Evolutionary conservation across 2,329 filamentous ascomycete genomes (phyloP).

Genomic region (Calycina marina): DNA sequence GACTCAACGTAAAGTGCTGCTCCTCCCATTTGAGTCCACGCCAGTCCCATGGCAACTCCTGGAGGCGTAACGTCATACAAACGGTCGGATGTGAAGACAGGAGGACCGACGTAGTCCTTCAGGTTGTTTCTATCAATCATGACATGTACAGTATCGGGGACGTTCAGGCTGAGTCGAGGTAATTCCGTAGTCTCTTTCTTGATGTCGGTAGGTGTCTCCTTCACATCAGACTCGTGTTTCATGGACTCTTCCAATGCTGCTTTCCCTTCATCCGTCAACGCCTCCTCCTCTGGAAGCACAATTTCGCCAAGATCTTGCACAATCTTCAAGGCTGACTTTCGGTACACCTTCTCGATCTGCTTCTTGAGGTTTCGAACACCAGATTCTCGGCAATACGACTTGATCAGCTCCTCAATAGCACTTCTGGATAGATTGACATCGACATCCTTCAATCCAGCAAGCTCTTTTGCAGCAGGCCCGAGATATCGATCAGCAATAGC

Average conservation of each 20-base stretch:
- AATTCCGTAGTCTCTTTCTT: constrained; percentile 44
- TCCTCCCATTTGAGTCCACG: constrained; percentile 95
- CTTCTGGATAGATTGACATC: constrained; percentile 77
- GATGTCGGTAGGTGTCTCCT: constrained; percentile 40
- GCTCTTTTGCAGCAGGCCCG: constrained; percentile 83
- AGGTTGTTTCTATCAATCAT: constrained; percentile 78
- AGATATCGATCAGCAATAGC: constrained; percentile 91
- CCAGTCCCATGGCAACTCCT: constrained; percentile 93
- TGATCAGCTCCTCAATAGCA: constrained; percentile 92
- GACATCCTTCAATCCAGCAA: constrained; percentile 79
- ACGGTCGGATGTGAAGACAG: constrained; percentile 88
- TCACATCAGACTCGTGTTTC: constrained; percentile 48
- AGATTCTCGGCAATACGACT: constrained; percentile 94
- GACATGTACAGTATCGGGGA: constrained; percentile 78
- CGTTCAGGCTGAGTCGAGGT: constrained; percentile 63
- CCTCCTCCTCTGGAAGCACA: constrained; percentile 63
- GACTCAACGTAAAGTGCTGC: constrained; percentile 95
- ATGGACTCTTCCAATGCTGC: constrained; percentile 55
- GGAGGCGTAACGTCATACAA: constrained; percentile 88
- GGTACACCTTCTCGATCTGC: constrained; percentile 97
- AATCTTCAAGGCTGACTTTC: constrained; percentile 93
- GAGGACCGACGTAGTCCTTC: constrained; percentile 92
- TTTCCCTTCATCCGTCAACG: constrained; percentile 76
- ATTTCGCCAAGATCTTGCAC: constrained; percentile 87
- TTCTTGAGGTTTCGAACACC: constrained; percentile 97